Conservation (phyloP, 495 filamentous ascomycete species). For the Talaromyces trachyspermus region DNA sequence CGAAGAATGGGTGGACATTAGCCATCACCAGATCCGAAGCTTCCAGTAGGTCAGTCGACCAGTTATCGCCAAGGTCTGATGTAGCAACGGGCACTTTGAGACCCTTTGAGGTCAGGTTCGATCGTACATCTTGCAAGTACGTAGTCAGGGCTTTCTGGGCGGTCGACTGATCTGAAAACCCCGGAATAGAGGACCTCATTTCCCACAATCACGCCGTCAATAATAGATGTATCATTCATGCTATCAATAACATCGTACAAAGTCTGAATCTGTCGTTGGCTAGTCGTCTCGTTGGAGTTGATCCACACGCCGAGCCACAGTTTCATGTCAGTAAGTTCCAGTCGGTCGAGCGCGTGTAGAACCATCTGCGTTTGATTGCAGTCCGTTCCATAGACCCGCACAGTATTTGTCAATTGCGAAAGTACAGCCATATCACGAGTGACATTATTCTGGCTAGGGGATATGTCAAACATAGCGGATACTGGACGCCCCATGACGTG, state of each 20-base stretch:
- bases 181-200: slow-evolving; percentile 84
- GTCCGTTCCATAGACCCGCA: slow-evolving; percentile 92
- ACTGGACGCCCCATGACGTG: slow-evolving; percentile 84
- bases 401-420: slow-evolving; percentile 80
- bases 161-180: slow-evolving; percentile 44
- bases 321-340: slow-evolving; percentile 72
- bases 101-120: slow-evolving; percentile 58
- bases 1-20: slow-evolving; percentile 97
- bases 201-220: slow-evolving; percentile 83
- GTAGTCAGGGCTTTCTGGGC: slow-evolving; percentile 55
- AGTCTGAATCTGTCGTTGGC: slow-evolving; percentile 67
- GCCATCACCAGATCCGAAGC: slow-evolving; percentile 86
- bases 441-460: slow-evolving; percentile 90
- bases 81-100: slow-evolving; percentile 76
- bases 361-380: slow-evolving; percentile 98
- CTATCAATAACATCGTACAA: slow-evolving; percentile 74
- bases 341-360: slow-evolving; percentile 67
- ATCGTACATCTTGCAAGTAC: slow-evolving; percentile 59
- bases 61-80: slow-evolving; percentile 84
- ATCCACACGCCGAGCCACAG: slow-evolving; percentile 97
- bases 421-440: slow-evolving; percentile 88
- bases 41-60: slow-evolving; percentile 59
- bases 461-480: slow-evolving; percentile 71
- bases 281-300: slow-evolving; percentile 76
- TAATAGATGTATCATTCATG: slow-evolving; percentile 53